Evolutionary conservation across 1,284 basidiomycete genomes (phyloP), one percentile per base, ranked within the genome.

Genomic region (Agroathelia rolfsii): DNA sequence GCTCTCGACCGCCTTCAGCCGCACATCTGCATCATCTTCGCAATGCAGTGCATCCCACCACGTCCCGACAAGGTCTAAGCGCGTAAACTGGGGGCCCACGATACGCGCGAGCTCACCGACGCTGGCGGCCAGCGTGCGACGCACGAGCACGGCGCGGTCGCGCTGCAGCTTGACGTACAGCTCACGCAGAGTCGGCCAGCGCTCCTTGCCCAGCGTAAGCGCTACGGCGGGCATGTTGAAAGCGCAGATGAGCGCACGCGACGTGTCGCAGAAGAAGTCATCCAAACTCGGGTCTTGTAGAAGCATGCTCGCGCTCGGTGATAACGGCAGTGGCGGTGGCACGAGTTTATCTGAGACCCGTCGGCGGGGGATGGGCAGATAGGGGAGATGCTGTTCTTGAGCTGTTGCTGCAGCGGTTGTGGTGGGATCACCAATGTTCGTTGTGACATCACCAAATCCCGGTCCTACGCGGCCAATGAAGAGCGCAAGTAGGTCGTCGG

Each of bases 201-300:
- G 71, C 3, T 58, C 54, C 4, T 63, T 58, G 4, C 93, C 93
- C 11, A 96, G 64, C 1, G 92, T 89, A 6, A 93, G 66, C 8
- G 79, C 76, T 2, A 97, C 87, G 8, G 93, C 93, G 12, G 93
- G 94, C 48, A 88, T 82, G 55, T 96, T 97, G 66, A 93, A 97
- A 6, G 89, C 89, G 44, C 88, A 86, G 18, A 95, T 81, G 11
- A 93, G 63, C 7, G 87, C 77, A 25, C 90, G 76, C 35, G 86
- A 77, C 1, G 77, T 72, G 42, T 75, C 68, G 13, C 58, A 55
- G 42, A 59, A 64, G 47, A 72, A 68, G 19, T 56, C 52, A 36
- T 66, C 62, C 36, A 64, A 40, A 16, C 53, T 35, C 52, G 36
- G 28, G n/a, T 17, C 6, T 18, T 5, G n/a, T 8, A 20, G 56